Evolutionary conservation across 495 filamentous ascomycete genomes (phyloP).

Genomic region (Halenospora varia): DNA sequence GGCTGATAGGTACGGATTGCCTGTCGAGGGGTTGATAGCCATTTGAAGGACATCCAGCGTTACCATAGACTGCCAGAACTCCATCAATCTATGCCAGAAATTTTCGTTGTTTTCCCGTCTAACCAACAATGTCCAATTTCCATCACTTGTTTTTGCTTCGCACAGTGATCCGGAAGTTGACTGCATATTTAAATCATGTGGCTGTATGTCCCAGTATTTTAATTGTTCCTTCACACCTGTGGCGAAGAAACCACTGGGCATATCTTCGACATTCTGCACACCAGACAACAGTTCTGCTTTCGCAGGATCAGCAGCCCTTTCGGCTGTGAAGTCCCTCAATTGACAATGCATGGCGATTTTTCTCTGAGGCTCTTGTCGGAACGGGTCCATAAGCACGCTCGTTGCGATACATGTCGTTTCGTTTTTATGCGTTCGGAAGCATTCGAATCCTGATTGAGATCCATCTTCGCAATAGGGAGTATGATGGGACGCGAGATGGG

Average conservation of each 20-base stretch:
- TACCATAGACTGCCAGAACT: constrained; percentile 31
- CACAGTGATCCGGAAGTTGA: background rate
- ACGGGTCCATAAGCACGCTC: background rate
- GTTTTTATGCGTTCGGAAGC: background rate
- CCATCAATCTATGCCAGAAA: constrained; percentile 36
- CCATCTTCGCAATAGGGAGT: background rate
- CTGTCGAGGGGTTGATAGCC: background rate
- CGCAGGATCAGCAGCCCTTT: background rate
- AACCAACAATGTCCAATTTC: constrained; percentile 28
- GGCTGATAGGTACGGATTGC: constrained; percentile 5
- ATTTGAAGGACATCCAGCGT: constrained; percentile 28
- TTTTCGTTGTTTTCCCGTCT: constrained; percentile 32
- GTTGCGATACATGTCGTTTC: background rate
- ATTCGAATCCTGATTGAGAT: background rate
- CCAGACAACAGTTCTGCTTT: background rate
- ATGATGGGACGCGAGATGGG: background rate
- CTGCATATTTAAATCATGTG: background rate
- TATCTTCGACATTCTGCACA: background rate
- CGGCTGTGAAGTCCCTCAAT: constrained; percentile 3
- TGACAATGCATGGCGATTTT: constrained; percentile 1
- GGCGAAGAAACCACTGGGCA: background rate
- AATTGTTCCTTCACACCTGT: background rate
- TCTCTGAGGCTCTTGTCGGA: background rate
- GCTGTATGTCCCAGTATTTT: background rate
- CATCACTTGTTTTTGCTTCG: background rate